These are phyloP conservation scores for Gynochthodes officinalis DNA, from an alignment of 257 asterid genomes.

Conservation along the genomic window DNA sequence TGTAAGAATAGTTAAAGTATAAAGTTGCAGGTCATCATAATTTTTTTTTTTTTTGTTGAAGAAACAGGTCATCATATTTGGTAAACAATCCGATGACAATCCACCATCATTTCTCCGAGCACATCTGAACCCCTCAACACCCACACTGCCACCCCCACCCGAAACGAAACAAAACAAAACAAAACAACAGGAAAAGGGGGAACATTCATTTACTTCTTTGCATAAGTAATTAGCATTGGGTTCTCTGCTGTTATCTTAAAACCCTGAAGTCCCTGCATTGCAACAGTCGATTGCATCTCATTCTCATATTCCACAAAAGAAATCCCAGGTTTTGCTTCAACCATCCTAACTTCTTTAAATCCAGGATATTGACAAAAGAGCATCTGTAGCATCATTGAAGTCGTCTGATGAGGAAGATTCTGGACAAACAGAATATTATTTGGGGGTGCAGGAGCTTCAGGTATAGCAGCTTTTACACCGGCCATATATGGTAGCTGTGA, in stretches of 20 bases:
- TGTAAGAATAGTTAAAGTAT: conserved; percentile 1
- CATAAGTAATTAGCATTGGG: conserved; percentile 83
- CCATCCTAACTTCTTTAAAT: conserved; percentile 92
- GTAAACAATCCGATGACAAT: not conserved
- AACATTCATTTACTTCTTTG: conserved; percentile 62
- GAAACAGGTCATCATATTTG: too few species aligned
- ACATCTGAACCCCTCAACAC: too few species aligned
- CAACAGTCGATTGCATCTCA: conserved; percentile 89
- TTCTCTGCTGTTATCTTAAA: conserved; percentile 71
- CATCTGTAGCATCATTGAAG: conserved; percentile 97
- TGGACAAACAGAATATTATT: conserved; percentile 82
- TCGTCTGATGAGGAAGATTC: conserved; percentile 91
- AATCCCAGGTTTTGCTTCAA: conserved; percentile 96
- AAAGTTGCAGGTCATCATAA: not conserved
- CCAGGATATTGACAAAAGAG: conserved; percentile 83
- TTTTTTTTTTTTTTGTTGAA: too few species aligned
- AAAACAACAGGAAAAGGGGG: not conserved
- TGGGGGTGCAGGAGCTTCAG: conserved; percentile 97
- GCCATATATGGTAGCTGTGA: conserved; percentile 73
- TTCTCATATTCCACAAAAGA: conserved; percentile 88
- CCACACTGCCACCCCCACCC: too few species aligned
- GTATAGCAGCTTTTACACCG: conserved; percentile 58
- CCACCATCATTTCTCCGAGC: not conserved
- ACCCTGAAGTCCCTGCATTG: conserved; percentile 91
- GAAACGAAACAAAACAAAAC: conserved; percentile 4